Evolutionary conservation across 345 rosid genomes (phyloP), one percentile per base, ranked within the genome.

Genomic region (Linum usitatissimum): DNA sequence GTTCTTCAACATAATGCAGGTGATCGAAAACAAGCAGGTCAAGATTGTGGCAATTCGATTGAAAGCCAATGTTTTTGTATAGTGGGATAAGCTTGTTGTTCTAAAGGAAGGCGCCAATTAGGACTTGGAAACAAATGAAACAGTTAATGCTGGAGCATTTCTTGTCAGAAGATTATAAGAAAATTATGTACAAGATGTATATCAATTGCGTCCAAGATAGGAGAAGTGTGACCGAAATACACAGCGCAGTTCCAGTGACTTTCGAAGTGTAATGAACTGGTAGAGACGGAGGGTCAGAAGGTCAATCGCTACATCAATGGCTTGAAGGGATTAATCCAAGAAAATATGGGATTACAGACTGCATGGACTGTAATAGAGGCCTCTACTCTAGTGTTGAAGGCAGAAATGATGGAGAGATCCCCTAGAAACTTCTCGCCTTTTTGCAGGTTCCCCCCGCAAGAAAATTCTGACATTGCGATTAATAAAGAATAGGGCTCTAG

Each of bases 91-190:
- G 9, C 2, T 42, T 9, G 4, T 42, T 9, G 49, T 42, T 2
- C 2, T 13, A 42, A 42, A 6, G 49, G 2, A 42, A 42, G 9
- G 49, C 0, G 15, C 10, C 3, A 2, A 9, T 42, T 14, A 9
- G 49, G 12, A 42, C 49, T 6, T 42, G 49, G 49, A 42, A 13
- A 14, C 8, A 13, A 9, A 42, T 42, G 49, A 42, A 42, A 42
- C 49, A 42, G 9, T 14, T 42, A 3, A 42, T 70, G 75, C 71
- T 79, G 60, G 73, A 59, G 62, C 59, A 76, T 70, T 53, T 53
- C 51, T 76, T 70, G 76, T 79, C 70, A 53, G 64, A 51, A 55
- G 71, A 75, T 63, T 48, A 40, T 62, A 68, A 69, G 65, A 67
- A 63, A n/a, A n/a, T n/a, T n/a, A n/a, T n/a, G n/a, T n/a, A n/a